Percentiles rank a stretch among this genome's conserved stretches.
phyloP scores from a whole-genome alignment of 1,284 basidiomycete genomes.

The Ganoderma lingzhi region DNA sequence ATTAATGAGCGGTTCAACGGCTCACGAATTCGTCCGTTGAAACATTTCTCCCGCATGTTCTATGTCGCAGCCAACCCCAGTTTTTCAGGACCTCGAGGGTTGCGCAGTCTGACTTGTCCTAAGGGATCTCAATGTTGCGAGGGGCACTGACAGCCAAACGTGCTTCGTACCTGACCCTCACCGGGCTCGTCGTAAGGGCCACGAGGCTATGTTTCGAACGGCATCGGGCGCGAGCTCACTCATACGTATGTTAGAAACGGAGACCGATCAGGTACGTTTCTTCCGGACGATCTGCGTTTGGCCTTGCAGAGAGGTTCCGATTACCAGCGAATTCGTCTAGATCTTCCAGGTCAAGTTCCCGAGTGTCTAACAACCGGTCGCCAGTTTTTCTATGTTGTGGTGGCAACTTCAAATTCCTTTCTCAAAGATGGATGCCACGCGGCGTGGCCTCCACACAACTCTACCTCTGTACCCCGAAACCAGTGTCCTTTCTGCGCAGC shows the following conservation, averaged over 20 bases:
- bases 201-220: neutral
- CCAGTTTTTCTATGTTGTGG: neutral
- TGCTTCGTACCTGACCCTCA: neutral
- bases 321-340: neutral
- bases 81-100: neutral
- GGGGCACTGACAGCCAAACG: neutral
- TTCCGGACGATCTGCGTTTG: neutral
- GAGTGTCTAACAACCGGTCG: neutral
- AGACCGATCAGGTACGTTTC: constrained; percentile 27
- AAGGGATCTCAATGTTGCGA: neutral
- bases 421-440: neutral
- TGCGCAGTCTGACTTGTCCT: neutral
- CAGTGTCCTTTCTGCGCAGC: neutral
- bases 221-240: neutral
- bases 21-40: neutral
- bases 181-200: neutral
- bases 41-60: neutral
- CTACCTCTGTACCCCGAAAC: neutral
- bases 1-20: neutral
- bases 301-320: neutral
- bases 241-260: constrained; percentile 14
- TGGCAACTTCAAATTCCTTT: neutral
- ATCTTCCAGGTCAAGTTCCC: neutral
- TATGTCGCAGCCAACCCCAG: neutral
- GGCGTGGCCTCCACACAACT: neutral